Conservation (phyloP, 1,139 yeast species). For the Candida gigantensis region DNA sequence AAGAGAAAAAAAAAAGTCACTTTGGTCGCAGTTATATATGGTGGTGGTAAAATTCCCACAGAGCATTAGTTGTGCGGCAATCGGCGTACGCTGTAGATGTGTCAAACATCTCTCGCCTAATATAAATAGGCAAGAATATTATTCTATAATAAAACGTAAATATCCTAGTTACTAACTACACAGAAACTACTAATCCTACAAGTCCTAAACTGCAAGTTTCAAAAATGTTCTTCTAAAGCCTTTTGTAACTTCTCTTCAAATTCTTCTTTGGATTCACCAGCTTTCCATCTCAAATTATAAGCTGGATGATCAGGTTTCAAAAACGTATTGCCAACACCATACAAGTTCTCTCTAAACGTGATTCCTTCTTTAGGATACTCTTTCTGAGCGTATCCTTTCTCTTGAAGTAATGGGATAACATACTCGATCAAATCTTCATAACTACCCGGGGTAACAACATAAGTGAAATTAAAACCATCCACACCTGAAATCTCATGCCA, state of each 20-base stretch:
- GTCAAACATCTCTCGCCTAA: too few species aligned
- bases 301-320: conserved; percentile 32
- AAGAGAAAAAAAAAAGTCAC: neutral
- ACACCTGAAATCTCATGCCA: conserved; percentile 28
- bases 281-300: conserved; percentile 35
- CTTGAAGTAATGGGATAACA: conserved; percentile 22
- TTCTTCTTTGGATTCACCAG: conserved; percentile 33
- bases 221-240: too few species aligned
- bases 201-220: too few species aligned
- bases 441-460: conserved; percentile 23
- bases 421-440: conserved; percentile 25
- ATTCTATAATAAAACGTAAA: too few species aligned
- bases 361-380: conserved; percentile 23
- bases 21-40: neutral
- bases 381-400: conserved; percentile 24
- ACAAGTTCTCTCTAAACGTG: conserved; percentile 22
- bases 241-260: conserved; percentile 30
- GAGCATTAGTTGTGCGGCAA: too few species aligned
- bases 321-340: conserved; percentile 19
- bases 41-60: neutral
- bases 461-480: conserved; percentile 26
- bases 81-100: too few species aligned
- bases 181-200: too few species aligned
- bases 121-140: too few species aligned
- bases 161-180: too few species aligned